Conservation (phyloP, 805 yeast species). For the Lipomyces oligophaga region DNA sequence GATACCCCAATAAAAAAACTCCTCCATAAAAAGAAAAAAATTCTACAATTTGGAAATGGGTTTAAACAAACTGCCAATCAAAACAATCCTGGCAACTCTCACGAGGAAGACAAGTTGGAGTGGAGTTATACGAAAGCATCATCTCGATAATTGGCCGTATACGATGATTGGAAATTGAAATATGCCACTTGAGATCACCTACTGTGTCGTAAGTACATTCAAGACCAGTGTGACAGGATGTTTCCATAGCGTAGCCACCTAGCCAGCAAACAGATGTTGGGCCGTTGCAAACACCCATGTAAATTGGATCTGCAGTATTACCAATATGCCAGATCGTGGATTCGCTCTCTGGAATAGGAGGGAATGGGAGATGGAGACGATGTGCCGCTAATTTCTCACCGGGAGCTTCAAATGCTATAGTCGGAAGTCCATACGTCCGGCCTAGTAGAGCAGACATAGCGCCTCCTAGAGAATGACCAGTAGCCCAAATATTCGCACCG, state of each 20-base stretch:
- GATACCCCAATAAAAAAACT: too few species aligned
- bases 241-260: conserved; percentile 97
- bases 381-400: conserved; percentile 82
- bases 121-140: conserved; percentile 68
- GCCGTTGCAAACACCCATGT: conserved; percentile 95
- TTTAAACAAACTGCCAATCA: conserved; percentile 26
- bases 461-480: conserved; percentile 96
- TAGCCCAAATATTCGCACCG: conserved; percentile 72
- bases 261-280: conserved; percentile 84
- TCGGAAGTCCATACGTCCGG: conserved; percentile 87
- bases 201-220: conserved; percentile 88
- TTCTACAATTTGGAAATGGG: too few species aligned
- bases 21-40: too few species aligned
- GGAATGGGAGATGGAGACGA: conserved; percentile 80
- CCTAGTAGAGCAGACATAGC: conserved; percentile 78
- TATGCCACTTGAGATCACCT: conserved; percentile 86
- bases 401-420: conserved; percentile 88
- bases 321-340: conserved; percentile 96
- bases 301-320: conserved; percentile 95
- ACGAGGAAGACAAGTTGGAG: conserved; percentile 58
- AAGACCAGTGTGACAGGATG: conserved; percentile 88
- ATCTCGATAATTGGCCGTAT: conserved; percentile 83
- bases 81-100: conserved; percentile 26
- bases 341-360: conserved; percentile 67
- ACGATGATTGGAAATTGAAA: conserved; percentile 81